These are phyloP conservation scores for Eucalyptus cloeziana DNA, from an alignment of 345 rosid species.

Conservation along the genomic window DNA sequence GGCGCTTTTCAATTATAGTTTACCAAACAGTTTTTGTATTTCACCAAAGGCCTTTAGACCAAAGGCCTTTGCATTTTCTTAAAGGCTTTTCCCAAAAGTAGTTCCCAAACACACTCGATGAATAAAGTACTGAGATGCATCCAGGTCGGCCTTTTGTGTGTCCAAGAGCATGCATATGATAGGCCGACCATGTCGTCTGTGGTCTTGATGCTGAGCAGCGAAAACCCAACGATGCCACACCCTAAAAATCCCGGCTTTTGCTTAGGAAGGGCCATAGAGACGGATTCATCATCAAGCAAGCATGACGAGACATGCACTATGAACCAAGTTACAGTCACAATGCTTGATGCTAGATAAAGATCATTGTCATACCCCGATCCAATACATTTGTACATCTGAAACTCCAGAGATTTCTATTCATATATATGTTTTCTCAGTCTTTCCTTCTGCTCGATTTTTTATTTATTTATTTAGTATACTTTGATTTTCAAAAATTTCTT, in stretches of 20 bases:
- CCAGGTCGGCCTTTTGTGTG: slow-evolving; percentile 74
- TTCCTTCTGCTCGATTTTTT: background rate
- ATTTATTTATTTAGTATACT: background rate
- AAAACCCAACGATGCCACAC: slow-evolving; percentile 36
- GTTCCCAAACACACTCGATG: background rate
- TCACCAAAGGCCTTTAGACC: too few species aligned
- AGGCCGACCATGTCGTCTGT: slow-evolving; percentile 61
- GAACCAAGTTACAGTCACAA: slow-evolving; percentile 69
- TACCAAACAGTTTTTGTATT: too few species aligned
- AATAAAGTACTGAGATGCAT: slow-evolving; percentile 54
- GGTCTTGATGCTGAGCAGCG: slow-evolving; percentile 60
- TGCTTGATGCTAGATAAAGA: slow-evolving; percentile 47
- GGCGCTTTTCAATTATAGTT: too few species aligned
- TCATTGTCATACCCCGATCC: background rate
- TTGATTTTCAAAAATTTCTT: background rate
- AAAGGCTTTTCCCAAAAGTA: too few species aligned
- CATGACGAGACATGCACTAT: slow-evolving; percentile 44
- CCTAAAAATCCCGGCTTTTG: slow-evolving; percentile 68
- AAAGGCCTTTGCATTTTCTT: too few species aligned
- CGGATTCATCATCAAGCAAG: slow-evolving; percentile 48
- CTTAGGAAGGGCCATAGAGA: slow-evolving; percentile 37
- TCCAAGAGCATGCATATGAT: slow-evolving; percentile 63
- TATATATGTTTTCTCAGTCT: background rate
- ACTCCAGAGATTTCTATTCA: background rate
- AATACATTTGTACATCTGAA: background rate